Evolutionary conservation across 2,329 filamentous ascomycete genomes (phyloP), one percentile per base, ranked within the genome.

Genomic region (Pleoardoris graminearum): DNA sequence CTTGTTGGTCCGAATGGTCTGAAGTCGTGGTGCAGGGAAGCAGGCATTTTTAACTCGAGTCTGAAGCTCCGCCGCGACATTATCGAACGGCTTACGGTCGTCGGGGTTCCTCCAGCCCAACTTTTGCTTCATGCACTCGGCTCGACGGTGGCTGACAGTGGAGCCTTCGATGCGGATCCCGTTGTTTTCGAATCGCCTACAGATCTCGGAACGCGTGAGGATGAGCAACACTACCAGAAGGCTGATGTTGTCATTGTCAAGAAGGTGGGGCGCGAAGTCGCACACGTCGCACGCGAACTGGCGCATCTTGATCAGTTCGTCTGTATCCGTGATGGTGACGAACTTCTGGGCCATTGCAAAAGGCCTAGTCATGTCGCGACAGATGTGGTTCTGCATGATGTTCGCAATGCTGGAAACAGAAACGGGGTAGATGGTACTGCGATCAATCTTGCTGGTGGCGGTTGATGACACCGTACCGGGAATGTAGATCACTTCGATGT

Each of bases 141-240:
- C 62, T 21, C 70, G 68, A n/a, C 70, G 66, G 38, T 73, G 70
- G 37, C 64, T 68, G 48, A 73, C 71, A 7, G 70, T 73, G 4
- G 69, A 72, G 16, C 70, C 70, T 48, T 73, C 70, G 29, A 73
- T 71, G 27, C 70, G 69, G 35, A 73, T 73, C 16, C 70, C 70
- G 19, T 70, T 72, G 42, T 69, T 62, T 19, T 69, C 63, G 51
- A 72, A 73, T 8, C 69, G 69, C 16, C 58, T 59, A 42, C 68
- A 71, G 48, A 70, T 66, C 47, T 73, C 70, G 2, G 69, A 70
- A 4, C 70, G 65, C 1, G 68, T 65, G 7, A 73, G 53, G 17
- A 73, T 72, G 12, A 73, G 65, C 0, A 73, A 58, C 1, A 73
- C 66, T 7, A 72, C 63, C 7, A 73, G 65, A 3, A 73, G 59